These are phyloP conservation scores for Phialophora chinensis DNA, from an alignment of 2,329 filamentous ascomycete genomes.

Conservation along the genomic window DNA sequence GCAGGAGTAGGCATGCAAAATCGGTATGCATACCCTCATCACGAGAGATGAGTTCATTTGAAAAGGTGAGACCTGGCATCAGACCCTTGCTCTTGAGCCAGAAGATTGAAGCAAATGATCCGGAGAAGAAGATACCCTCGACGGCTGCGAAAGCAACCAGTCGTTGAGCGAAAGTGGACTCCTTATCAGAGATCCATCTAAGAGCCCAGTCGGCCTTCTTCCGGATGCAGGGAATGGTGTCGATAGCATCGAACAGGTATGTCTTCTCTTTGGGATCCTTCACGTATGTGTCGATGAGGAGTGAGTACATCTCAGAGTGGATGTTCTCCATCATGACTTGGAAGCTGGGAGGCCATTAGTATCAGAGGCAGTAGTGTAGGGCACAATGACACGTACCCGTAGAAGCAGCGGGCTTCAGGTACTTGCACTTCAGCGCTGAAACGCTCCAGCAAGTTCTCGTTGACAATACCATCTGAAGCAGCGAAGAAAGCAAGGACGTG, in stretches of 20 bases:
- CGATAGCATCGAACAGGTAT: conserved; percentile 97
- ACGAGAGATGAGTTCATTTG: conserved; percentile 99
- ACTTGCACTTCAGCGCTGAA: conserved; percentile 98
- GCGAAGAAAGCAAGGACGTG: conserved; percentile 99
- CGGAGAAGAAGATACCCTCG: conserved; percentile 99
- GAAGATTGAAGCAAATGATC: conserved; percentile 98
- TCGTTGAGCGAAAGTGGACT: conserved; percentile 93
- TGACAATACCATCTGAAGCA: conserved; percentile 98
- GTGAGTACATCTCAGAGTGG: conserved; percentile 98
- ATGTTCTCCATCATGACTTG: conserved; percentile 97
- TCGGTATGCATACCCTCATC: conserved; percentile 99
- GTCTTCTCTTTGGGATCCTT: conserved; percentile 93
- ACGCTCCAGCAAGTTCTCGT: conserved; percentile 97
- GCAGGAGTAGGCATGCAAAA: conserved; percentile 96
- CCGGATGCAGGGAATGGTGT: conserved; percentile 97
- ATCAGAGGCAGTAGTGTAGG: background rate
- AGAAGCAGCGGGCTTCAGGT: conserved; percentile 98
- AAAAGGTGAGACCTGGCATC: conserved; percentile 98
- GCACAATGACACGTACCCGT: conserved; percentile 56
- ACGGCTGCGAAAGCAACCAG: conserved; percentile 96
- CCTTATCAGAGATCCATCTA: conserved; percentile 89
- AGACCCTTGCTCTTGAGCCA: conserved; percentile 99
- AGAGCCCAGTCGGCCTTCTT: conserved; percentile 99
- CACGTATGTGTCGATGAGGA: conserved; percentile 99
- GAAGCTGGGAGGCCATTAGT: conserved; percentile 63